Conservation (phyloP, 1,139 yeast genomes). For the Nematodospora anomalae region DNA sequence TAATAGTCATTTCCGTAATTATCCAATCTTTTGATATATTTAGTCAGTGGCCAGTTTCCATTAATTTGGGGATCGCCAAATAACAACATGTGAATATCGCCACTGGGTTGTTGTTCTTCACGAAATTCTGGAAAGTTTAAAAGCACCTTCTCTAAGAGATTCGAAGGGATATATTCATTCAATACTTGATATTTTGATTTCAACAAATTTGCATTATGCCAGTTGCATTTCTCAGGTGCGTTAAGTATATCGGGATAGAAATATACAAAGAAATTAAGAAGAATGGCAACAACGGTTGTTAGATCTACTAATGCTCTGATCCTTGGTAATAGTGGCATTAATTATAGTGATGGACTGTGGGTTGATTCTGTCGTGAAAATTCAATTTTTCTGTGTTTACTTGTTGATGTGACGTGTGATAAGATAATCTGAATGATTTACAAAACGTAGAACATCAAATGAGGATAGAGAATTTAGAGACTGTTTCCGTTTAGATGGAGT, state of each 20-base stretch:
- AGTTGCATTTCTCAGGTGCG: slow-evolving; percentile 52
- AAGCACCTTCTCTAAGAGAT: slow-evolving; percentile 24
- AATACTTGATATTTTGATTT: slow-evolving; percentile 20
- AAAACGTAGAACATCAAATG: too few relatives aligned
- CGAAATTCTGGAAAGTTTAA: slow-evolving; percentile 30
- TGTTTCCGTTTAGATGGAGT: too few relatives aligned
- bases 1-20: slow-evolving; percentile 86
- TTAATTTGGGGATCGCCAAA: slow-evolving; percentile 97
- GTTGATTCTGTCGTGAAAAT: neutral
- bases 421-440: too few relatives aligned
- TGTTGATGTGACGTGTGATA: neutral
- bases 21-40: slow-evolving; percentile 75
- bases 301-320: slow-evolving; percentile 12
- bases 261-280: slow-evolving; percentile 47
- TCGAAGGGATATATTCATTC: slow-evolving; percentile 22
- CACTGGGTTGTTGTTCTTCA: slow-evolving; percentile 1
- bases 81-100: slow-evolving; percentile 66
- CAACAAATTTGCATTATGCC: slow-evolving; percentile 34
- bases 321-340: slow-evolving; percentile 10
- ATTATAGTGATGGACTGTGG: neutral
- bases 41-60: slow-evolving; percentile 73
- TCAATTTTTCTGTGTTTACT: slow-evolving; percentile 1
- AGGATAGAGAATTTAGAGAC: too few relatives aligned
- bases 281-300: slow-evolving; percentile 12
- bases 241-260: slow-evolving; percentile 68